Evolutionary conservation across 495 filamentous ascomycete species (phyloP), one percentile per base, ranked within the genome.

Genomic region (Trichoderma orchidacearum): DNA sequence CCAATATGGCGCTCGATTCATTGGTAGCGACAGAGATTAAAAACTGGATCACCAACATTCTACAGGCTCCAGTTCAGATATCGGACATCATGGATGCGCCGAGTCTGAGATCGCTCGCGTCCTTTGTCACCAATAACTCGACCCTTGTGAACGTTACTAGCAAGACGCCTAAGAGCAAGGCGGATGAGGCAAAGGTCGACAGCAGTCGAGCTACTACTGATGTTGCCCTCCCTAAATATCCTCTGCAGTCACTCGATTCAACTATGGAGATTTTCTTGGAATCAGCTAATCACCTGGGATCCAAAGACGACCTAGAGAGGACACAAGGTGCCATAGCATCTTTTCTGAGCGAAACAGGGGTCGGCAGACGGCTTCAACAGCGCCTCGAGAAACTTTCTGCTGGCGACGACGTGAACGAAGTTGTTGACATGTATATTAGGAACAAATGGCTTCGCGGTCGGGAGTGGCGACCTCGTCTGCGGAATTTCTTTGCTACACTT

Each of bases 11-110:
- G 0, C 53, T 87, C 17, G 84, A 87, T 56, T 86, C 83, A 17
- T 67, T 87, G 23, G 75, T 79, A 0, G 79, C 80, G 0, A 79
- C 86, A 30, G 84, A 86, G 62, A 62, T 85, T 28, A 68, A 80
- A 35, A 81, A 81, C 55, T 87, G 83, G 84, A 75, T 84, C 34
- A 68, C 73, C 3, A 72, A 74, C 18, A 73, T 81, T 56, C 59
- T 83, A 17, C 69, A 78, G 6, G 77, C 77, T 0, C 73, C 72
- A 25, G 53, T 82, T 30, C 76, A 80, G 63, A 74, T 53, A 7
- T 45, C 56, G 8, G 56, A 61, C 30, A 53, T 61, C 3, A 18
- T 52, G 8, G 53, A 59, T 28, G 17, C 60, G 3, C n/a, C 57
- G 18, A 60, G 55, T 27, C 56, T 60, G 11, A 8, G 21, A 25